A percentile compares a stretch with the other conserved stretches of the same genome.
These are phyloP conservation scores for Aspergillus biplanus DNA, from an alignment of 495 filamentous ascomycete species.

Conservation along the genomic window DNA sequence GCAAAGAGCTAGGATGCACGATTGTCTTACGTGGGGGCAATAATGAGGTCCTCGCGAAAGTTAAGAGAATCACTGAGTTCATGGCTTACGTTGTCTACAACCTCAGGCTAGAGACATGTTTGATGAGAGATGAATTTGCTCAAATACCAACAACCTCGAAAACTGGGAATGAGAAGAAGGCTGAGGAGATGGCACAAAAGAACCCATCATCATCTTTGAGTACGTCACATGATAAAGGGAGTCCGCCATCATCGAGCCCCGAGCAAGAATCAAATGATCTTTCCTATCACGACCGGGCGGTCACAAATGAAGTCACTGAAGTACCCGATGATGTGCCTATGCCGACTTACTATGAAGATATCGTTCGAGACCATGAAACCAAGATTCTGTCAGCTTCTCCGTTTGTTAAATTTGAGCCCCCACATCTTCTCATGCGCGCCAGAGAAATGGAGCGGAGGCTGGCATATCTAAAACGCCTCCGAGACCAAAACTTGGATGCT, in stretches of 20 bases:
- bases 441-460: constrained; percentile 87
- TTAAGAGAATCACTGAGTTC: constrained; percentile 96
- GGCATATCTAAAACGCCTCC: constrained; percentile 75
- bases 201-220: constrained; percentile 3
- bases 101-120: constrained; percentile 89
- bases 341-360: constrained; percentile 90
- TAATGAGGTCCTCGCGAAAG: constrained; percentile 66
- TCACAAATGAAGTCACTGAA: constrained; percentile 50
- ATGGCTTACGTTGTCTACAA: constrained; percentile 99
- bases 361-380: constrained; percentile 89
- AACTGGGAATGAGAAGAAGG: constrained; percentile 29
- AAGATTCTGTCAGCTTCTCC: constrained; percentile 95
- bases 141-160: constrained; percentile 71
- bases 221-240: constrained; percentile 1
- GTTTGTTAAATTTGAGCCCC: constrained; percentile 92
- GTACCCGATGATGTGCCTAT: constrained; percentile 85
- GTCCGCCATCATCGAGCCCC: constrained; percentile 7
- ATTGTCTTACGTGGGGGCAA: constrained; percentile 89
- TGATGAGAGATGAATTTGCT: constrained; percentile 96
- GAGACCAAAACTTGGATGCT: constrained; percentile 70
- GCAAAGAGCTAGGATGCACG: constrained; percentile 92
- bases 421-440: constrained; percentile 88
- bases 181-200: constrained; percentile 13
- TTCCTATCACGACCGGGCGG: constrained; percentile 22
- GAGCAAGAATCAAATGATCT: constrained; percentile 24